Base-by-base conservation (phyloP, 768 basidiomycete genomes). In the Cyclocybe aegerita region DNA sequence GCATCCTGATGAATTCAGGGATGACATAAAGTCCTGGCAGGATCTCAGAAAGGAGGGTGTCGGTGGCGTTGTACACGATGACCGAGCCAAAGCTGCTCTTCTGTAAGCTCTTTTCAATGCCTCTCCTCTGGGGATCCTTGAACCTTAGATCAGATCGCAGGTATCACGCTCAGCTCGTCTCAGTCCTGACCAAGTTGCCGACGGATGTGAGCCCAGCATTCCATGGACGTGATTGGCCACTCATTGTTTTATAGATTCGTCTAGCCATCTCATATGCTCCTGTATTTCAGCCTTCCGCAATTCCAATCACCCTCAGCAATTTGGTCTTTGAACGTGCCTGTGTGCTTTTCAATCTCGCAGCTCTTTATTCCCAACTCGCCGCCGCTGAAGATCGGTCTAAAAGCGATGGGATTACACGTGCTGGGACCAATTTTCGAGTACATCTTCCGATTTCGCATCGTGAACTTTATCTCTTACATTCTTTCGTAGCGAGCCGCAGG, bases 111-210 rank as follows among this genome's bases (percentile, higher is more conserved):
- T 53, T 39, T 15, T n/a, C 33, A 29, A 15, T 35, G 33, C 30
- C 10, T 0, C 46, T 9, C 29, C 33, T 3, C 41, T 40, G 31
- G 11, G 46, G 46, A 11, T 37, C 33, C 37, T 15, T 39, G 41
- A 49, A 53, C 11, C 23, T 40, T 30, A 46, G 33, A 30, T 44
- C 55, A 54, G 43, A 49, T 42, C 40, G 33, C 60, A 98, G 96
- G 39, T 98, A 98, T 64, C 90, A 97, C 58, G 90, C 93, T 3
- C 95, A 96, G 63, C 81, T 98, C 34, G 74, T 85, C 0, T 93
- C 88, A 53, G 80, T 94, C 31, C 68, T 90, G 54, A 83, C 86
- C 9, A 98, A 98, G 64, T 72, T 98, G 6, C 95, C 96, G 2
- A 69, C 78, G 6, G 85, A 96, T 67, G 95, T 84, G 49, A 61